These are phyloP conservation scores for Linderina pennispora DNA, from an alignment of 192 early-diverging fungal genomes.

Conservation along the genomic window DNA sequence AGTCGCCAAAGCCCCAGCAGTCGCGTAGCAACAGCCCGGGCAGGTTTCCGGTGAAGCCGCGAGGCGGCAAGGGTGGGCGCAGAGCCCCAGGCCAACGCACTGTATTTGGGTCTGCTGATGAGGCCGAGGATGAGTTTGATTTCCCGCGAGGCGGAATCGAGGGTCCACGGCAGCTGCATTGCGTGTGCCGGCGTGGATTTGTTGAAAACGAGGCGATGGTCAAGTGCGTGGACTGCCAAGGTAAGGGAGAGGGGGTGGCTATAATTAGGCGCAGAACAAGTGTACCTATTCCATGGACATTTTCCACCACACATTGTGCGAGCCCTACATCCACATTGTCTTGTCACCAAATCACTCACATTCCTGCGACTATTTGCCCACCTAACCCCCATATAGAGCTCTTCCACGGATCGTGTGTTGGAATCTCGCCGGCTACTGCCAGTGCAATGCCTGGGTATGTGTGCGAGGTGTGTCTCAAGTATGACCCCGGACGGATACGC, in stretches of 20 bases:
- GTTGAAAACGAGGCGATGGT: constrained; percentile 14
- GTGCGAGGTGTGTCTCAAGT: constrained; percentile 15
- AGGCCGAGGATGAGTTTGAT: neutral
- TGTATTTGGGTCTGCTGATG: neutral
- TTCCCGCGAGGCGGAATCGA: constrained; percentile 3
- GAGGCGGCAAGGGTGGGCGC: constrained; percentile 4
- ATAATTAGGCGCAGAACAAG: no score
- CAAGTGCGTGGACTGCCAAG: constrained; percentile 20
- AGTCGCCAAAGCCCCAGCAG: no score
- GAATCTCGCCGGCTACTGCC: constrained; percentile 5
- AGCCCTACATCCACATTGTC: no score
- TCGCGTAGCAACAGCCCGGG: no score
- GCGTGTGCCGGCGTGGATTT: constrained; percentile 11
- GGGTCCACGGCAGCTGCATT: constrained; percentile 11
- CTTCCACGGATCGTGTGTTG: constrained; percentile 37
- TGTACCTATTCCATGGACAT: no score
- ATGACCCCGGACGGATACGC: constrained; percentile 12
- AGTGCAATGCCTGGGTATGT: constrained; percentile 8
- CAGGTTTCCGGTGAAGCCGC: constrained; percentile 1
- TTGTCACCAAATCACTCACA: no score
- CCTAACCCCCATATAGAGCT: constrained; percentile 10
- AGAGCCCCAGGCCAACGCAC: neutral
- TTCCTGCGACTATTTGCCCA: no score
- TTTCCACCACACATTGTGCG: no score
- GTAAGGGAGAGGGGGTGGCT: no score